Base-by-base conservation (phyloP, 768 basidiomycete species). In the Tulasnella sp. region DNA sequence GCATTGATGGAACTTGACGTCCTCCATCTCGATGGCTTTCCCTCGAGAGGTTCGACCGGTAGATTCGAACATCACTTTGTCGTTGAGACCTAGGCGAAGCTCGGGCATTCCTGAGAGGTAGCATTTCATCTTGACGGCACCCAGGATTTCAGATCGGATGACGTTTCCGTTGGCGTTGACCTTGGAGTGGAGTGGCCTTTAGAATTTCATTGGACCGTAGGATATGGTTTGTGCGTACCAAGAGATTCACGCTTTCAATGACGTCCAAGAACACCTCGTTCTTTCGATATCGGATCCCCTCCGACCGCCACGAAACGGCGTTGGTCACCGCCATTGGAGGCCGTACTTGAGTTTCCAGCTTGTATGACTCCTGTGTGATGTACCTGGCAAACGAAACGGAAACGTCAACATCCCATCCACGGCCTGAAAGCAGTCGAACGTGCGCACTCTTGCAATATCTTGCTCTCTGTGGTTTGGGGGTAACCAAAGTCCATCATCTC, bases 401-500 rank as follows among this genome's bases (percentile, higher is more conserved):
- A n/a, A n/a, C n/a, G n/a, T n/a, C n/a, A n/a, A n/a, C n/a, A n/a
- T n/a, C n/a, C n/a, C n/a, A n/a, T n/a, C n/a, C n/a, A n/a, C n/a
- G n/a, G n/a, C n/a, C n/a, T n/a, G n/a, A n/a, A n/a, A n/a, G n/a
- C n/a, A n/a, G n/a, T n/a, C n/a, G n/a, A n/a, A n/a, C n/a, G 17
- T n/a, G 32, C 84, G 67, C 64, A 90, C 85, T 98, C 95, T 73
- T 98, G 95, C 53, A 98, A 73, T 66, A 98, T 99, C 78, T 99
- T 98, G 79, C 89, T 92, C 75, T 99, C 96, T 15, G 96, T 98
- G 43, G 95, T 99, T 72, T 98, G 96, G 0, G 96, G 95, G 70
- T 86, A 97, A 7, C 96, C 96, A 73, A 96, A 99, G 75, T 99
- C 96, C 93, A 98, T 97, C 91, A 98, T 97, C 77, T 99, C 96